Conservation (phyloP, 345 rosid species). For the Carallia pectinifolia region DNA sequence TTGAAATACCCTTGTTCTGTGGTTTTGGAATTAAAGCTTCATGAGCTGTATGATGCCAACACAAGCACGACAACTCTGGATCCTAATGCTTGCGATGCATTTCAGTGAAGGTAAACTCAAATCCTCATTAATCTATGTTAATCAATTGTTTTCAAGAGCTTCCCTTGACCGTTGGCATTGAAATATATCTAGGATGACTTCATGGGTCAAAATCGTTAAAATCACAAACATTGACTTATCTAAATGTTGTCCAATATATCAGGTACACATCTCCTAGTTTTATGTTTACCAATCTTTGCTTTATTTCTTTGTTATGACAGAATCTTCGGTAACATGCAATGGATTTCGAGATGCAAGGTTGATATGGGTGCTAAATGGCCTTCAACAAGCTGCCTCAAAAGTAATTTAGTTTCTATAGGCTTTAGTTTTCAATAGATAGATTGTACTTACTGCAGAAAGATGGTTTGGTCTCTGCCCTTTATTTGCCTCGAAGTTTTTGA, state of each 20-base stretch:
- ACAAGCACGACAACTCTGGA: constrained; percentile 21
- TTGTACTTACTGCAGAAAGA: no score
- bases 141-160: neutral
- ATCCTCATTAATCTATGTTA: neutral
- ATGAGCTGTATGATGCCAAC: constrained; percentile 25
- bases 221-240: neutral
- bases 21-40: constrained; percentile 24
- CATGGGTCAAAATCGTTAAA: no score
- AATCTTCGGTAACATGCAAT: neutral
- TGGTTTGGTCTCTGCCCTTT: no score
- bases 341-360: constrained; percentile 17
- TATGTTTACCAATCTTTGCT: no score
- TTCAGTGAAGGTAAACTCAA: constrained; percentile 29
- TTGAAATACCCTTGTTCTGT: neutral
- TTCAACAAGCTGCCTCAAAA: no score
- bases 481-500: no score
- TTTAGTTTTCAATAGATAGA: no score
- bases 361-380: neutral
- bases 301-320: neutral
- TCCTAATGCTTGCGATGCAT: constrained; percentile 6
- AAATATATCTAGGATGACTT: no score
- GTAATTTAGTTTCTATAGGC: no score
- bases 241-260: neutral
- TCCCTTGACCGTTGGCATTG: no score
- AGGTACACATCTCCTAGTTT: no score